Evolutionary conservation across 768 basidiomycete genomes (phyloP).

Genomic region (Antrodiella citrinella): DNA sequence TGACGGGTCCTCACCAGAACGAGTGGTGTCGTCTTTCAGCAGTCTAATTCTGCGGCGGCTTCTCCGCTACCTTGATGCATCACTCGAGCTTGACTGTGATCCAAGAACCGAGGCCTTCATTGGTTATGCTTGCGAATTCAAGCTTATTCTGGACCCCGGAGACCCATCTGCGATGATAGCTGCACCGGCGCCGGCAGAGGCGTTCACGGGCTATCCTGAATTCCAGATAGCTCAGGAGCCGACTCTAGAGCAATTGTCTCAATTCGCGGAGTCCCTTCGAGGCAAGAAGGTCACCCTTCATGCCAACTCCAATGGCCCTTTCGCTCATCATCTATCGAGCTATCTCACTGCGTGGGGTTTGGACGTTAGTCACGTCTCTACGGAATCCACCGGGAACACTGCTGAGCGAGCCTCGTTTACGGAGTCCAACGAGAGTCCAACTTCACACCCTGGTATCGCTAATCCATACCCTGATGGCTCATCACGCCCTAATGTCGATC

Average conservation of each 20-base stretch:
- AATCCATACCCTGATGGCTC: slow-evolving; percentile 10
- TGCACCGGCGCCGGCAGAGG: slow-evolving; percentile 32
- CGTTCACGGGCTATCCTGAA: slow-evolving; percentile 39
- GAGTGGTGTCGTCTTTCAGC: slow-evolving; percentile 31
- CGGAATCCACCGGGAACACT: slow-evolving; percentile 41
- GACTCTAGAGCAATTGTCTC: slow-evolving; percentile 64
- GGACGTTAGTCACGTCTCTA: slow-evolving; percentile 78
- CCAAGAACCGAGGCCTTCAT: slow-evolving; percentile 28
- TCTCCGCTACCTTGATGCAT: slow-evolving; percentile 50
- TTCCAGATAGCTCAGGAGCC: slow-evolving; percentile 60
- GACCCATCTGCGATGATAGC: slow-evolving; percentile 35
- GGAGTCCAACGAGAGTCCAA: neutral
- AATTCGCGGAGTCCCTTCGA: slow-evolving; percentile 75
- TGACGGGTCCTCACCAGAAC: neutral
- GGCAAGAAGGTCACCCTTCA: slow-evolving; percentile 81
- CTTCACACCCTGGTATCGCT: neutral
- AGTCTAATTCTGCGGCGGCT: slow-evolving; percentile 54
- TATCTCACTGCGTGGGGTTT: slow-evolving; percentile 94
- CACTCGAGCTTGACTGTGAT: slow-evolving; percentile 29
- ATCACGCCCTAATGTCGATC: slow-evolving; percentile 14
- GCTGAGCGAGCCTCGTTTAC: slow-evolving; percentile 11
- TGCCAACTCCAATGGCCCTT: slow-evolving; percentile 79
- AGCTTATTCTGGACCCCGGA: slow-evolving; percentile 56
- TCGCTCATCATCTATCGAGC: slow-evolving; percentile 87
- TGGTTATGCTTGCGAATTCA: slow-evolving; percentile 59